Conservation (phyloP, 768 basidiomycete genomes). For the Roridomyces roridus region DNA sequence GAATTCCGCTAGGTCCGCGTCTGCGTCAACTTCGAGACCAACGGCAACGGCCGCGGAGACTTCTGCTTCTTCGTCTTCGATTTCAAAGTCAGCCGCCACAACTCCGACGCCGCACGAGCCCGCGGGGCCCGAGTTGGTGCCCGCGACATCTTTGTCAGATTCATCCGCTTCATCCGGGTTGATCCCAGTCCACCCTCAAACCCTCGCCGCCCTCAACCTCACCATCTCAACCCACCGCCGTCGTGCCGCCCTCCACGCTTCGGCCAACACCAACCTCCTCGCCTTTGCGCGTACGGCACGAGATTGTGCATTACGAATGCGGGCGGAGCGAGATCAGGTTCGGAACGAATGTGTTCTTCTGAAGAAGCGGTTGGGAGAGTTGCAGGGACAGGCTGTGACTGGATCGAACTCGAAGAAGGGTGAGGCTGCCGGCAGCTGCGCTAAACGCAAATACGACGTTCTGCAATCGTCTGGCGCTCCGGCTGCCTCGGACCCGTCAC, state of each 20-base stretch:
- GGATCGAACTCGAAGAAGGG: neutral
- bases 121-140: no score
- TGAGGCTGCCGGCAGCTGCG: neutral
- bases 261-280: conserved; percentile 52
- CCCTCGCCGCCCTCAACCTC: conserved; percentile 48
- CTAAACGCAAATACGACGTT: no score
- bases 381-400: neutral
- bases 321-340: conserved; percentile 13
- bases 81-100: conserved; percentile 20
- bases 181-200: conserved; percentile 37
- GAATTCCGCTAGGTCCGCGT: conserved; percentile 3
- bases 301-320: conserved; percentile 29
- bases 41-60: neutral
- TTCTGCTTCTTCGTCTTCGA: neutral
- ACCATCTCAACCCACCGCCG: conserved; percentile 53
- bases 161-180: conserved; percentile 16
- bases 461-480: no score
- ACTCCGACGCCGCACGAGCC: no score
- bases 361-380: conserved; percentile 15
- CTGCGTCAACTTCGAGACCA: no score
- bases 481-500: neutral
- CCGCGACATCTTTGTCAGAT: no score
- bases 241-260: conserved; percentile 56
- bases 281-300: conserved; percentile 47
- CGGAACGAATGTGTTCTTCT: conserved; percentile 3